Evolutionary conservation across 2,329 filamentous ascomycete genomes (phyloP).

Genomic region (Blumeriella jaapii): DNA sequence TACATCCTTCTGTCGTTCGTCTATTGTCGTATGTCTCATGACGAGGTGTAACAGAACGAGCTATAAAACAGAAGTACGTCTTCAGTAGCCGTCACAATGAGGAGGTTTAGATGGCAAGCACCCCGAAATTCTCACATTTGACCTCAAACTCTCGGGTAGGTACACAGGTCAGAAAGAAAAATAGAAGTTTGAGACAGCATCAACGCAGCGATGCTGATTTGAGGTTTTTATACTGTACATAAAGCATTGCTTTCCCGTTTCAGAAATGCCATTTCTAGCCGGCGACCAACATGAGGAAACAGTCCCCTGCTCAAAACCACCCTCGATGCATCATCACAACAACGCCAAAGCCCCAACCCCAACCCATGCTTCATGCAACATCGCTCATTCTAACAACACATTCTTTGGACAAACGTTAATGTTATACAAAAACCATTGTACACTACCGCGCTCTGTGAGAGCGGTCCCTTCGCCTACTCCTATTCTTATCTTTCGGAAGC

Average conservation of each 20-base stretch:
- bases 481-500: slow-evolving; percentile 53
- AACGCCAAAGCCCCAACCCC: slow-evolving; percentile 11
- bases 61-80: too few species aligned
- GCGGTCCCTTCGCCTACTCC: slow-evolving; percentile 36
- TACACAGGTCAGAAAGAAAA: too few species aligned
- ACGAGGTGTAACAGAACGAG: too few species aligned
- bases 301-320: slow-evolving; percentile 6
- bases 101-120: too few species aligned
- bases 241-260: neutral
- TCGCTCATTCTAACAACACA: slow-evolving; percentile 13
- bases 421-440: slow-evolving; percentile 15
- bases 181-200: too few species aligned
- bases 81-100: too few species aligned
- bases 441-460: slow-evolving; percentile 23
- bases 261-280: neutral
- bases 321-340: slow-evolving; percentile 11
- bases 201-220: too few species aligned
- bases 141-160: too few species aligned
- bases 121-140: too few species aligned
- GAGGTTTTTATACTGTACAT: slow-evolving; percentile 6
- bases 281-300: neutral
- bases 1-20: too few species aligned
- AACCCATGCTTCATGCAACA: slow-evolving; percentile 18
- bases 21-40: too few species aligned
- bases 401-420: slow-evolving; percentile 7